Evolutionary conservation across 2,329 filamentous ascomycete species (phyloP).

Genomic region (Paraphoma sp.): DNA sequence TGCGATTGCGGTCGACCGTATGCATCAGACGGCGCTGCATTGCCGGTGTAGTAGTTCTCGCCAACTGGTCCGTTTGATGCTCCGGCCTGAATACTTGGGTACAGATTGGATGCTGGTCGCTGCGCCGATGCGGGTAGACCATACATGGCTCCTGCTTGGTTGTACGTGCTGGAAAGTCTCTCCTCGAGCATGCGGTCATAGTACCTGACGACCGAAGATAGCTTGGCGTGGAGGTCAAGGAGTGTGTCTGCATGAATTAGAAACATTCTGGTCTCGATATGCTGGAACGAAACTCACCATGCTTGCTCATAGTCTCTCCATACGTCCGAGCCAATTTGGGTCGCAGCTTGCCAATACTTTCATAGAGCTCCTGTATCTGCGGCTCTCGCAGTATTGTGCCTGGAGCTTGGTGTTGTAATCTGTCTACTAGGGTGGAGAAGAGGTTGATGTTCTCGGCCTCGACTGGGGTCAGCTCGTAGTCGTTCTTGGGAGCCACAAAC

Average conservation of each 20-base stretch:
- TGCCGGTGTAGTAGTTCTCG: conserved; percentile 84
- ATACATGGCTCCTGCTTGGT: conserved; percentile 67
- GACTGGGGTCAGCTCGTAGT: conserved; percentile 90
- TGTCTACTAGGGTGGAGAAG: conserved; percentile 91
- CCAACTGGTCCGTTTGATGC: conserved; percentile 57
- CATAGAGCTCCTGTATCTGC: conserved; percentile 97
- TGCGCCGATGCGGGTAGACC: conserved; percentile 42
- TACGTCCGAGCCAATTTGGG: conserved; percentile 95
- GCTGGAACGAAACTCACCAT: conserved; percentile 66
- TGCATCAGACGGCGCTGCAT: conserved; percentile 57
- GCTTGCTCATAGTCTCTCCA: conserved; percentile 99
- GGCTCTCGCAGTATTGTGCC: conserved; percentile 96
- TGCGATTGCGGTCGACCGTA: conserved; percentile 59
- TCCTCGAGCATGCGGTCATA: conserved; percentile 99
- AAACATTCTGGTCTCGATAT: not conserved
- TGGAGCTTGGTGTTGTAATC: conserved; percentile 91
- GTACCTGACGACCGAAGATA: conserved; percentile 94
- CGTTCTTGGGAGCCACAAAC: conserved; percentile 76
- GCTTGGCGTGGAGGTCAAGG: conserved; percentile 90
- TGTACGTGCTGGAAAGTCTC: conserved; percentile 89
- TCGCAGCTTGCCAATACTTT: conserved; percentile 90
- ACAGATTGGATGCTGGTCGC: conserved; percentile 65
- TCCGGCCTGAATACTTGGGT: conserved; percentile 67
- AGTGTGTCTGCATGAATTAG: conserved; percentile 74
- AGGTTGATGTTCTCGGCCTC: conserved; percentile 98